Conservation (phyloP, 192 early-diverging fungal species). For the Backusella sp. region DNA sequence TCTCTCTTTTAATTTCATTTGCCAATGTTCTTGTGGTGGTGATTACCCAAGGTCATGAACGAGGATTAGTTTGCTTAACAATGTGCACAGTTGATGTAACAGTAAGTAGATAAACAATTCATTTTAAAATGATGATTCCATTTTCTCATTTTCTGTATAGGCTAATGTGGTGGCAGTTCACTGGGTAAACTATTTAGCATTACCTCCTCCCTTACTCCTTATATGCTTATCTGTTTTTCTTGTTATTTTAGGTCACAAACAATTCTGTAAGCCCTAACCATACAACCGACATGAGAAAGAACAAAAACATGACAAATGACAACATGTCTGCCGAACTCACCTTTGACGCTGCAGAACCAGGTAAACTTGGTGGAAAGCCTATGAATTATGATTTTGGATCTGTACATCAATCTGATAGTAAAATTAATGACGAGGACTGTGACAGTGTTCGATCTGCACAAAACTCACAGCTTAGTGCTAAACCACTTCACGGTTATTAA, state of each 20-base stretch:
- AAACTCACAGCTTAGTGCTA: slow-evolving; percentile 6
- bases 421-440: slow-evolving; percentile 8
- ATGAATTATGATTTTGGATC: slow-evolving; percentile 2
- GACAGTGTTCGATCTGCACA: slow-evolving; percentile 4
- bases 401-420: slow-evolving; percentile 14
- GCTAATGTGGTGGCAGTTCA: slow-evolving; percentile 38
- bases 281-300: slow-evolving; percentile 13
- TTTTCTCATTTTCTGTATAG: not conserved
- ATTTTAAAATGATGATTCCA: not conserved
- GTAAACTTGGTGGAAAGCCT: slow-evolving; percentile 1
- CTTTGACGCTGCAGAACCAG: slow-evolving; percentile 12
- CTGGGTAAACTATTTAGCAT: slow-evolving; percentile 19
- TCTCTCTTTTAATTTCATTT: slow-evolving; percentile 41
- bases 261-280: not conserved
- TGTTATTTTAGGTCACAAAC: slow-evolving; percentile 16
- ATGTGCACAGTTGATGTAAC: slow-evolving; percentile 56
- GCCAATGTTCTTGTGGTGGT: slow-evolving; percentile 44
- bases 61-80: slow-evolving; percentile 50
- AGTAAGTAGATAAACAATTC: slow-evolving; percentile 17
- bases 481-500: slow-evolving; percentile 16
- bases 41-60: slow-evolving; percentile 42
- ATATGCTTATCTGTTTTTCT: not conserved
- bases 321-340: slow-evolving; percentile 17
- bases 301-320: slow-evolving; percentile 1
- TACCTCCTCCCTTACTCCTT: not conserved